Base-by-base conservation (phyloP, 2,329 filamentous ascomycete genomes). In the Hypoxylon sp. region DNA sequence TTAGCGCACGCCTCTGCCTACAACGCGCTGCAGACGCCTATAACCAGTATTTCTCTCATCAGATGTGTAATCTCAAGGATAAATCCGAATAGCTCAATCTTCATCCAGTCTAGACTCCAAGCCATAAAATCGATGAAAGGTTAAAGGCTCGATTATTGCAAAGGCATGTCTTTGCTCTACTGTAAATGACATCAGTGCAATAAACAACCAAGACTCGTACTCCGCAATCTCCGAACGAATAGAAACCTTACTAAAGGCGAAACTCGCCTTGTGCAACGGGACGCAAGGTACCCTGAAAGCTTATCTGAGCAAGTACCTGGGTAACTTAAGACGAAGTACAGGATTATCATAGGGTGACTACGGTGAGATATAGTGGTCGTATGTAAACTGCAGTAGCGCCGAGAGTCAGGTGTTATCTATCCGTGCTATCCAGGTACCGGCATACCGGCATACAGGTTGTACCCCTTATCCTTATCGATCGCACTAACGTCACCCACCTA, bases 401-500 rank as follows among this genome's bases (percentile, higher is more conserved):
- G 47, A 25, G 43, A 23, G 48, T 47, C 57, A 61, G 23, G 43
- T 51, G 30, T 39, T 54, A 43, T 47, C 52, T 34, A 51, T 51
- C 47, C 51, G 37, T 43, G 37, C 29, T 37, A 37, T 51, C 25
- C 53, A 63, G 47, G 54, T 57, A 61, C 51, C 55, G 23, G 51
- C 55, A 48, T 65, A 45, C 25, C 30, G 11, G 11, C 29, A 30
- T 30, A 30, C 29, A 30, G 4, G 29, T 14, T 21, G 47, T 57
- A 56, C 52, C 23, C 29, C 23, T 41, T 43, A 34, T 51, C 14
- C 48, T 65, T 67, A 69, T 69, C 61, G 67, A 63, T 63, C 63
- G 56, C 63, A 30, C 66, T 59, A 69, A 64, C 48, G 63, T 64
- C 60, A 68, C 58, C 59, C 60, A 63, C 59, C 59, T 41, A 61